Evolutionary conservation across 1,284 basidiomycete genomes (phyloP).

Genomic region (Marasmius fiardii): DNA sequence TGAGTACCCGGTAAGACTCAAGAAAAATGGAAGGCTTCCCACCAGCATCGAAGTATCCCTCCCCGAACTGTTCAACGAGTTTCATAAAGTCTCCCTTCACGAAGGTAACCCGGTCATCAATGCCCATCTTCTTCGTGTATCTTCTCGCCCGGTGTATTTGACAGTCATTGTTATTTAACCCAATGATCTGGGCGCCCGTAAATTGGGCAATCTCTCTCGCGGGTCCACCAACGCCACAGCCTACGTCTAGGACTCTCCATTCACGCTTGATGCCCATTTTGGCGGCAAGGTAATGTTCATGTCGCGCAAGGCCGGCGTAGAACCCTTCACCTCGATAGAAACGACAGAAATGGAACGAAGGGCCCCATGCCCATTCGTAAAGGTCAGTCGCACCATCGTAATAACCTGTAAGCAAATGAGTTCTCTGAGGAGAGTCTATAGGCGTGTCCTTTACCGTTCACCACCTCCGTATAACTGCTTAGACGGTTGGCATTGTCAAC

Average conservation of each 20-base stretch:
- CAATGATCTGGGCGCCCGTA: conserved; percentile 83
- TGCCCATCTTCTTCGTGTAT: conserved; percentile 80
- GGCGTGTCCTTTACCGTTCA: conserved; percentile 69
- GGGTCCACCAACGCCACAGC: conserved; percentile 97
- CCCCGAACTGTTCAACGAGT: conserved; percentile 88
- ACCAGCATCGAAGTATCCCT: conserved; percentile 94
- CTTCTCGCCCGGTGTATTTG: conserved; percentile 84
- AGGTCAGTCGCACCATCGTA: conserved; percentile 96
- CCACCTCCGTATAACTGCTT: conserved; percentile 88
- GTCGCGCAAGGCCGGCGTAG: conserved; percentile 80
- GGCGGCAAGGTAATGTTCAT: conserved; percentile 95
- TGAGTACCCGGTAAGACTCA: conserved; percentile 1
- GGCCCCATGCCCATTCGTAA: conserved; percentile 95
- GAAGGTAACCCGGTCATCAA: conserved; percentile 78
- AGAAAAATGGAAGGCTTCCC: conserved; percentile 21
- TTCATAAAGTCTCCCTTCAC: conserved; percentile 98
- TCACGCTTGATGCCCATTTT: conserved; percentile 82
- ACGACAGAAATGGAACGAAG: conserved; percentile 97
- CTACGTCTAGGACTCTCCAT: conserved; percentile 97
- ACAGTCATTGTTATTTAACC: conserved; percentile 97
- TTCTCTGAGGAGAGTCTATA: not conserved
- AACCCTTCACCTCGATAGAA: conserved; percentile 98
- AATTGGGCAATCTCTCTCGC: conserved; percentile 95
- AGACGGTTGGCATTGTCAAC: conserved; percentile 76
- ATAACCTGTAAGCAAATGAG: conserved; percentile 58